These are phyloP conservation scores for Nephelium lappaceum DNA, from an alignment of 345 rosid species.

Conservation along the genomic window DNA sequence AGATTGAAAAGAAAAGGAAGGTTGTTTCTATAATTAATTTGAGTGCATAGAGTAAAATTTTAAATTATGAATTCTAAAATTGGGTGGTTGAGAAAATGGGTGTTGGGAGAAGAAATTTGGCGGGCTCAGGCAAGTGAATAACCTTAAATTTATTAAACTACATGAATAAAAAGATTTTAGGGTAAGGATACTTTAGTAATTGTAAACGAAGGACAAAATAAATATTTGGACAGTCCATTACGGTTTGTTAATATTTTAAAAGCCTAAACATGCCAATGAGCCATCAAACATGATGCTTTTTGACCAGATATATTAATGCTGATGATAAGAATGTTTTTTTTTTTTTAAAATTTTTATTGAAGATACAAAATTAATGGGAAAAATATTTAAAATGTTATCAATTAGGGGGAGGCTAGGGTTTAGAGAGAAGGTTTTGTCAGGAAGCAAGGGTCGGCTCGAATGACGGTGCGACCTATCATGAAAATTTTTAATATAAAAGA, in stretches of 20 bases:
- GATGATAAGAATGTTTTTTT: neutral
- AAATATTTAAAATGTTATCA: constrained; percentile 13
- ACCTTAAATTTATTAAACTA: too few relatives aligned
- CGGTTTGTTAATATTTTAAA: neutral
- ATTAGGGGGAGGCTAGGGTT: constrained; percentile 1
- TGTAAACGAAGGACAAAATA: constrained; percentile 19
- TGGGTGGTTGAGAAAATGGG: too few relatives aligned
- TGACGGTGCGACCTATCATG: neutral
- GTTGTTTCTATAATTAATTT: too few relatives aligned
- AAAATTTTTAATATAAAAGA: neutral
- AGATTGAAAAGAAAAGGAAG: too few relatives aligned
- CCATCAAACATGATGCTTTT: neutral
- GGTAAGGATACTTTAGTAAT: neutral
- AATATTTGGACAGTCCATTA: constrained; percentile 19
- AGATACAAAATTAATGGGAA: neutral
- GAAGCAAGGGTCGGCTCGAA: neutral
- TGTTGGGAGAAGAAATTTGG: too few relatives aligned
- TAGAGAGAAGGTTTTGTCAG: constrained; percentile 4
- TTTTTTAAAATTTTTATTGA: neutral
- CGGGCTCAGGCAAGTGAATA: too few relatives aligned
- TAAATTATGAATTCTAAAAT: too few relatives aligned
- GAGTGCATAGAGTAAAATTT: too few relatives aligned
- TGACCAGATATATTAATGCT: neutral
- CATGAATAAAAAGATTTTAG: too few relatives aligned
- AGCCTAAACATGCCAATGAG: neutral